Percentiles rank a stretch among this genome's conserved stretches.
Evolutionary conservation across 192 early-diverging fungal genomes (phyloP).

Genomic region (Coemansia sp.): DNA sequence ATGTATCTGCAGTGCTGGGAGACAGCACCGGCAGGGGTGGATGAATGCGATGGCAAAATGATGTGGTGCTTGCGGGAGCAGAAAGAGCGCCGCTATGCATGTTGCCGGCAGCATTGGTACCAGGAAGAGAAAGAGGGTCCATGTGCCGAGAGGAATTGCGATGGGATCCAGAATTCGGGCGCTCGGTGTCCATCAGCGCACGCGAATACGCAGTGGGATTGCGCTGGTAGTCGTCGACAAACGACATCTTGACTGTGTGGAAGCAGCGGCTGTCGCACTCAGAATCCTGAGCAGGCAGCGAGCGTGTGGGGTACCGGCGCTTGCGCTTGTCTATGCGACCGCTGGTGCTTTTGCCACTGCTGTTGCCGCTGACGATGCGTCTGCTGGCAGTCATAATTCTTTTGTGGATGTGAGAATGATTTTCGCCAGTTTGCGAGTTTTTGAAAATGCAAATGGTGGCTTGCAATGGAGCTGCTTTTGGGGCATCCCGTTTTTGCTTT

Average conservation of each 20-base stretch:
- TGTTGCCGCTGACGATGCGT: background rate
- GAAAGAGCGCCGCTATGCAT: background rate
- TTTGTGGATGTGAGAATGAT: background rate
- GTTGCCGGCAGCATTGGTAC: background rate
- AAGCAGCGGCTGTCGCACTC: constrained; percentile 9
- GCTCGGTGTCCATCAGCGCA: constrained; percentile 38
- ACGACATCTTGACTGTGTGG: constrained; percentile 28
- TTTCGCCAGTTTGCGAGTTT: background rate
- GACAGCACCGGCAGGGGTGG: background rate
- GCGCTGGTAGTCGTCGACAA: constrained; percentile 46
- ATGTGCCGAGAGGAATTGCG: background rate
- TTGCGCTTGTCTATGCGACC: constrained; percentile 47
- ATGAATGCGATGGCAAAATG: background rate
- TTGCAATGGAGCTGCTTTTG: background rate
- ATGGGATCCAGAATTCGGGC: background rate
- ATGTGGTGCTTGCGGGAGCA: background rate
- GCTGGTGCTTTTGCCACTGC: background rate
- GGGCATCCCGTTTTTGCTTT: background rate
- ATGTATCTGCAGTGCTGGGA: background rate
- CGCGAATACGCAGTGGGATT: constrained; percentile 49
- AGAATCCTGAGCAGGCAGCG: constrained; percentile 10
- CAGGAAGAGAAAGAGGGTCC: background rate
- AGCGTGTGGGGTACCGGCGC: constrained; percentile 35
- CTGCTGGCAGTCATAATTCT: background rate
- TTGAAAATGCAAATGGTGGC: background rate